Percentiles rank a stretch among this genome's conserved stretches.
Evolutionary conservation across 768 basidiomycete genomes (phyloP).

Genomic region (Polyporus arcularius): DNA sequence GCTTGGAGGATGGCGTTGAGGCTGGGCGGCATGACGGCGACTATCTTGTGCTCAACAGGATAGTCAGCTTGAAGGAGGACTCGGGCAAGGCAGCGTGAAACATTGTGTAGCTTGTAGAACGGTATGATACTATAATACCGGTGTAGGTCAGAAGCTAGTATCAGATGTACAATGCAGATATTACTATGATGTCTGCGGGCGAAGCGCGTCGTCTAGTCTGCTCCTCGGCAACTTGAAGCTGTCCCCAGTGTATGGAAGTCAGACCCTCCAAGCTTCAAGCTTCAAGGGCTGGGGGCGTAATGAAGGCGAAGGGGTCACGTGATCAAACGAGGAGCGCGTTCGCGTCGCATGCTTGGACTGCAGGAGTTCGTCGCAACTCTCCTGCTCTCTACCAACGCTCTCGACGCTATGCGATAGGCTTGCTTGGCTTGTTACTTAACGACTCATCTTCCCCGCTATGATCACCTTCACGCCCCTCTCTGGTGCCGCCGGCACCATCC

Average conservation of each 20-base stretch:
- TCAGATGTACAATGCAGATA: neutral
- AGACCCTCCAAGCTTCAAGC: no score
- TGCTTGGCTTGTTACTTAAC: neutral
- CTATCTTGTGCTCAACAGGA: constrained; percentile 82
- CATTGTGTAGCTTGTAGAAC: neutral
- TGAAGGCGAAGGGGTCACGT: neutral
- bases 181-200: no score
- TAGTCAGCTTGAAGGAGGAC: constrained; percentile 95
- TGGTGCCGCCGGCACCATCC: constrained; percentile 71
- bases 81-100: constrained; percentile 57
- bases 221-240: no score
- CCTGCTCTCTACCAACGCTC: neutral
- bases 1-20: constrained; percentile 47
- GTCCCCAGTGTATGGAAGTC: no score
- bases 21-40: constrained; percentile 66
- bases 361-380: neutral
- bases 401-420: neutral
- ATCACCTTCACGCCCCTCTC: constrained; percentile 94
- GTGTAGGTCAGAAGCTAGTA: neutral
- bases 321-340: neutral
- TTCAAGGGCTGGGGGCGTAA: no score
- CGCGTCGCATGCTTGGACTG: neutral
- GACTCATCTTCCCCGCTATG: constrained; percentile 45
- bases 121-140: neutral
- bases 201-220: no score